A percentile compares a stretch with the other conserved stretches of the same genome.
These are phyloP conservation scores for Penicillium griseofulvum DNA, from an alignment of 2,329 filamentous ascomycete genomes.

Conservation along the genomic window DNA sequence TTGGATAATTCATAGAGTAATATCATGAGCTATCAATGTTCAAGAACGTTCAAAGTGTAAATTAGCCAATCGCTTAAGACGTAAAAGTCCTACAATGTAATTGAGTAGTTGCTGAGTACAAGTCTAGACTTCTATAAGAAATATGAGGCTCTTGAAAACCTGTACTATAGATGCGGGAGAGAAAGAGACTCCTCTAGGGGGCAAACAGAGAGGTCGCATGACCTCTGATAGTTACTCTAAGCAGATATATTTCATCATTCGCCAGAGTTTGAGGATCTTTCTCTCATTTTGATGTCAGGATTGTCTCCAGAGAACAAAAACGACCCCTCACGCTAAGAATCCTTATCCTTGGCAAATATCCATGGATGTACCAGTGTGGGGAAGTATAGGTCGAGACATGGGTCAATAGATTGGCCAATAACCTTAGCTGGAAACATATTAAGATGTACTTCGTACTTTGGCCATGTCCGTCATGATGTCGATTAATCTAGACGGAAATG, in stretches of 20 bases:
- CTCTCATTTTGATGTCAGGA: too few species aligned
- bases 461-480: not conserved
- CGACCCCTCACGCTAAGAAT: not conserved
- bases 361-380: not conserved
- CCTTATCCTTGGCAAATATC: not conserved
- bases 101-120: not conserved
- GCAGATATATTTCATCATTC: too few species aligned
- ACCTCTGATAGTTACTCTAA: not conserved
- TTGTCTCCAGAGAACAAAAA: not conserved
- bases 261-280: too few species aligned
- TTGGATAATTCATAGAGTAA: constrained; percentile 20
- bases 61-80: not conserved
- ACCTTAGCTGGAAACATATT: too few species aligned
- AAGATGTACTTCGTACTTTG: not conserved
- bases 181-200: too few species aligned
- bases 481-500: not conserved
- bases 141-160: too few species aligned
- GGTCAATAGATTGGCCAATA: not conserved
- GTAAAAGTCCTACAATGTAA: not conserved
- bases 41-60: not conserved
- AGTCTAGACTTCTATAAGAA: too few species aligned
- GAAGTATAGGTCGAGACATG: not conserved
- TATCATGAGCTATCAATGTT: constrained; percentile 9
- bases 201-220: too few species aligned
- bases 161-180: too few species aligned